Evolutionary conservation across 2,329 filamentous ascomycete species (phyloP), one percentile per base, ranked within the genome.

Genomic region (Penicillium oxalicum): DNA sequence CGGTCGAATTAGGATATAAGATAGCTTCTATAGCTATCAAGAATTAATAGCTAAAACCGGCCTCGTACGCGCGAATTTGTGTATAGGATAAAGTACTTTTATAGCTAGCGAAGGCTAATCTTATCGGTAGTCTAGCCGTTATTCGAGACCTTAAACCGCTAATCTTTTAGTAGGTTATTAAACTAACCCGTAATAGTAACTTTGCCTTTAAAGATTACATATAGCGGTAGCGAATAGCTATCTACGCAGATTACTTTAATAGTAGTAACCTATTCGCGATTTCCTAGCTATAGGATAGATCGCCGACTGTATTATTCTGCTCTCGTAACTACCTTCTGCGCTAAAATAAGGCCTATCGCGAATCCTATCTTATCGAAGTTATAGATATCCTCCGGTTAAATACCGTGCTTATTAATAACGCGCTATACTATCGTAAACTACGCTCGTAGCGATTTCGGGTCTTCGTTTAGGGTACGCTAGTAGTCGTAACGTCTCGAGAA

Each of bases 401-500:
- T 40, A 40, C 11, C 25, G 4, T 40, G 9, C 11, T 43, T 18
- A 24, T 39, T 9, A 8, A 39, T 32, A 11, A 12, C 12, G 24
- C n/a, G 45, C 41, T 29, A 24, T 34, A 47, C 25, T 13, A 27
- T 32, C 24, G 32, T 27, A 47, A 41, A 47, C 45, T 25, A 47
- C 32, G 18, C 24, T 29, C 2, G 8, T 40, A 47, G 29, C 13
- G 32, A 18, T 18, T 43, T 48, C 33, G 46, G 46, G 34, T 48
- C 46, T 34, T 48, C 46, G 37, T 59, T 43, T 9, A 54, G 51
- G 11, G 62, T 54, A 39, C 61, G 66, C 61, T 65, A 61, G 3
- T 72, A 67, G 46, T 69, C 67, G 50, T 75, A 50, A 33, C 37
- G 44, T 44, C 27, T 50, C 74, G 71, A 53, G 79, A 36, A 36